A percentile compares a stretch with the other conserved stretches of the same genome.
Evolutionary conservation across 805 yeast genomes (phyloP).

Genomic region (Kuraishia borneana): DNA sequence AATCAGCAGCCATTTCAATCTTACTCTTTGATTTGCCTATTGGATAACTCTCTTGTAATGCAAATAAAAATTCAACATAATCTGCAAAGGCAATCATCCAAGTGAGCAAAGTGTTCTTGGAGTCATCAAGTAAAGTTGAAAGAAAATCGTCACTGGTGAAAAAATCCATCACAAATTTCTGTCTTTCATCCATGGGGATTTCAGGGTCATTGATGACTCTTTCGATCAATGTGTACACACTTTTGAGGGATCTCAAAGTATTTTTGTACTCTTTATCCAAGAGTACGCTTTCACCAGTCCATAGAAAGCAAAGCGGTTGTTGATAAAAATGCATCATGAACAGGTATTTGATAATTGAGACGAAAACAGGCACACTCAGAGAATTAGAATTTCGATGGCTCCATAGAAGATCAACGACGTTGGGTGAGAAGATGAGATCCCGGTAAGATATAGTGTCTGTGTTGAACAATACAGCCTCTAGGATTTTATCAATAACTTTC

Average conservation of each 20-base stretch:
- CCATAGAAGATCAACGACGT: conserved; percentile 15
- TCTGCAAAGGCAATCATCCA: not conserved
- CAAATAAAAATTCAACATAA: not conserved
- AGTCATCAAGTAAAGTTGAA: not conserved
- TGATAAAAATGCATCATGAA: conserved; percentile 22
- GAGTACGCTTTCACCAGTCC: conserved; percentile 7
- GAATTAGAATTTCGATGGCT: conserved; percentile 7
- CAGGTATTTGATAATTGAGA: conserved; percentile 17
- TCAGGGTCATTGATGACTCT: conserved; percentile 3
- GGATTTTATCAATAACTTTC: conserved; percentile 17
- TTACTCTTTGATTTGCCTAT: not conserved
- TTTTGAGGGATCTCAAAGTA: not conserved
- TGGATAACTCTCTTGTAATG: too few relatives aligned
- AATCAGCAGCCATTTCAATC: not conserved
- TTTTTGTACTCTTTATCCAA: not conserved
- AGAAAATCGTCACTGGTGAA: conserved; percentile 1
- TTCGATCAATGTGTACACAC: not conserved
- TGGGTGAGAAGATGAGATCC: conserved; percentile 18
- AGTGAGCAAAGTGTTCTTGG: conserved; percentile 26
- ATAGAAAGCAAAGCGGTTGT: conserved; percentile 20
- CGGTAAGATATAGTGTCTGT: not conserved
- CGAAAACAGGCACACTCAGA: conserved; percentile 17
- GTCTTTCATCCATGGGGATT: conserved; percentile 5
- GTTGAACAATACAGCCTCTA: conserved; percentile 18
- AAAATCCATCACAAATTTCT: conserved; percentile 5